A percentile compares a stretch with the other conserved stretches of the same genome.
These are phyloP conservation scores for Pseudovirgaria hyperparasitica DNA, from an alignment of 2,329 filamentous ascomycete genomes.

Conservation along the genomic window DNA sequence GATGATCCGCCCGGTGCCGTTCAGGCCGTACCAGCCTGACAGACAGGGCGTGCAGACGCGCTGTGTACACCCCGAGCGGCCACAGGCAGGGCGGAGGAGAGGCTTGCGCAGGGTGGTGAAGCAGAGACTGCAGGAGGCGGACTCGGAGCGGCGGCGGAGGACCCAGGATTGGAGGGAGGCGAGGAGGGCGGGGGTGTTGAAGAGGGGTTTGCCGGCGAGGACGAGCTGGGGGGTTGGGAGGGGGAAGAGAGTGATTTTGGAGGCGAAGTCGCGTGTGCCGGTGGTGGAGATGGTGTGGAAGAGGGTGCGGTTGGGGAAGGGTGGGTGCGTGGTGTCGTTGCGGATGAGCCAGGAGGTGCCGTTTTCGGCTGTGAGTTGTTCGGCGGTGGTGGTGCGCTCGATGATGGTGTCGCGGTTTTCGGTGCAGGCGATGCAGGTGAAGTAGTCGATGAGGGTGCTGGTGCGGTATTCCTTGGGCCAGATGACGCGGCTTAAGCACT, in stretches of 20 bases:
- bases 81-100: conserved; percentile 31
- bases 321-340: conserved; percentile 22
- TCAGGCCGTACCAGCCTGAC: conserved; percentile 35
- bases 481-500: conserved; percentile 34
- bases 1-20: conserved; percentile 30
- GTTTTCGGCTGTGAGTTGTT: conserved; percentile 28
- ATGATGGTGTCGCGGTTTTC: conserved; percentile 24
- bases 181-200: conserved; percentile 26
- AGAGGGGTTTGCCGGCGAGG: conserved; percentile 29
- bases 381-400: conserved; percentile 24
- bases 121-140: conserved; percentile 34
- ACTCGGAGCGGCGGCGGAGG: conserved; percentile 23
- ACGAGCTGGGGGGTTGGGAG: conserved; percentile 14
- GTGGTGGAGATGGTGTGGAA: conserved; percentile 15
- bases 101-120: conserved; percentile 26
- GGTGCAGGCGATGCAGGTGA: conserved; percentile 31
- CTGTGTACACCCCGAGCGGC: conserved; percentile 32
- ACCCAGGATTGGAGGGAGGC: conserved; percentile 26
- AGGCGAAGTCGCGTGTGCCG: conserved; percentile 21
- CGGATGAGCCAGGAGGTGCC: conserved; percentile 31
- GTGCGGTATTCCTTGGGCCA: conserved; percentile 35
- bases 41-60: conserved; percentile 30
- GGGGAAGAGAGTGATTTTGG: conserved; percentile 26
- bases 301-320: conserved; percentile 29
- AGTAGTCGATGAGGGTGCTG: conserved; percentile 16